Evolutionary conservation across 2,329 filamentous ascomycete genomes (phyloP), one percentile per base, ranked within the genome.

Genomic region (Fusarium buharicum): DNA sequence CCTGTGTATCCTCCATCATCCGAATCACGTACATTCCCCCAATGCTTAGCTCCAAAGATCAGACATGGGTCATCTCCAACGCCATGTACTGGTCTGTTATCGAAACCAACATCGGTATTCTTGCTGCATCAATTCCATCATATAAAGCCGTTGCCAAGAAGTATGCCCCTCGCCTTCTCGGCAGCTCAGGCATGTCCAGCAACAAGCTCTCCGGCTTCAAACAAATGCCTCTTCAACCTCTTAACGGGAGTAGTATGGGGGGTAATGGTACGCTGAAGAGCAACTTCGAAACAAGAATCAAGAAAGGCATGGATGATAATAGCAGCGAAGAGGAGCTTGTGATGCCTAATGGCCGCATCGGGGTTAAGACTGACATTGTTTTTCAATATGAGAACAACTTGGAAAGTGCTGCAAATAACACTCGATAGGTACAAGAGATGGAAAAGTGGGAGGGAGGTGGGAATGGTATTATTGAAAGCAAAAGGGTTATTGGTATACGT

Each of bases 41-140:
- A 0, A 64, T 64, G 61, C 61, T 64, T 9, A 56, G 22, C 9
- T 64, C 61, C 6, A 14, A 55, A 1, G 61, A 64, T 13, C 16
- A 12, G 14, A 64, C 61, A 1, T 64, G 61, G 56, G 61, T 62
- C 0, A 65, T 64, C 8, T 37, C 61, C 7, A 45, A 61, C 6
- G 61, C 61, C 0, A 64, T 64, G 61, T 64, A 64, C 36, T 65
- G 61, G 61, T 64, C 61, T 3, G 61, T 64, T 0, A 64, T 64
- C 22, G 61, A 64, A 3, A 64, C 50, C 4, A 64, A 64, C 17
- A 65, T 64, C 8, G 61, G 61, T 1, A 64, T 64, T 2, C 61
- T 64, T 14, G 61, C 61, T 8, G 61, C 61, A 1, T 64, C 61
- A 2, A 64, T 64, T 0, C 61, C 61, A 1, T 64, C 61, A 0